Percentiles rank a stretch among this genome's conserved stretches.
Conservation (phyloP, 2,329 filamentous ascomycete genomes). For the Nannizzia gypsea region DNA sequence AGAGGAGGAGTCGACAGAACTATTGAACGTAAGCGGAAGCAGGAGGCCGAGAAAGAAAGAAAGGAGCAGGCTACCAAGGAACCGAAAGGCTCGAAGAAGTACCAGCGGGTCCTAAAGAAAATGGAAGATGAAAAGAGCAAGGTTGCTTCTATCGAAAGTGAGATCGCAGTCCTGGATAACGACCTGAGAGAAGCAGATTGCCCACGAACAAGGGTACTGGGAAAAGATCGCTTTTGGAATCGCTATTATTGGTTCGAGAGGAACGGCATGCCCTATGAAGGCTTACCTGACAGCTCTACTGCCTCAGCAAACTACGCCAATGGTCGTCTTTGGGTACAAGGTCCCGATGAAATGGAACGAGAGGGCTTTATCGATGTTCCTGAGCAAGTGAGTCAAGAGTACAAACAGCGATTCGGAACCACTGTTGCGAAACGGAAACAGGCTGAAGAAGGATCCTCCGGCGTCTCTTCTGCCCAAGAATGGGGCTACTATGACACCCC, state of each 20-base stretch:
- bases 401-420: conserved; percentile 64
- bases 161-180: conserved; percentile 76
- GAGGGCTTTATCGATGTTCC: conserved; percentile 73
- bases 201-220: conserved; percentile 74
- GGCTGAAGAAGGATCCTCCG: conserved; percentile 65
- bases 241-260: conserved; percentile 99
- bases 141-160: conserved; percentile 70
- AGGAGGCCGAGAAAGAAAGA: conserved; percentile 57
- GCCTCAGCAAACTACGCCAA: conserved; percentile 82
- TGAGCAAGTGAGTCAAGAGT: conserved; percentile 59
- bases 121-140: conserved; percentile 76
- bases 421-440: conserved; percentile 77
- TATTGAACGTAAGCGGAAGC: conserved; percentile 65
- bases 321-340: conserved; percentile 91
- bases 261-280: conserved; percentile 92
- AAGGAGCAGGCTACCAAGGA: conserved; percentile 54
- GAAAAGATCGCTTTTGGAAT: conserved; percentile 95
- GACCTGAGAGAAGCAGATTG: conserved; percentile 91
- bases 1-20: conserved; percentile 56
- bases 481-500: conserved; percentile 89
- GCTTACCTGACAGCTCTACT: conserved; percentile 78
- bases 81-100: conserved; percentile 75
- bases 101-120: conserved; percentile 73
- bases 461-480: conserved; percentile 52
- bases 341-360: conserved; percentile 77